Evolutionary conservation across 2,329 filamentous ascomycete genomes (phyloP).

Genomic region (Fusarium mangiferae): DNA sequence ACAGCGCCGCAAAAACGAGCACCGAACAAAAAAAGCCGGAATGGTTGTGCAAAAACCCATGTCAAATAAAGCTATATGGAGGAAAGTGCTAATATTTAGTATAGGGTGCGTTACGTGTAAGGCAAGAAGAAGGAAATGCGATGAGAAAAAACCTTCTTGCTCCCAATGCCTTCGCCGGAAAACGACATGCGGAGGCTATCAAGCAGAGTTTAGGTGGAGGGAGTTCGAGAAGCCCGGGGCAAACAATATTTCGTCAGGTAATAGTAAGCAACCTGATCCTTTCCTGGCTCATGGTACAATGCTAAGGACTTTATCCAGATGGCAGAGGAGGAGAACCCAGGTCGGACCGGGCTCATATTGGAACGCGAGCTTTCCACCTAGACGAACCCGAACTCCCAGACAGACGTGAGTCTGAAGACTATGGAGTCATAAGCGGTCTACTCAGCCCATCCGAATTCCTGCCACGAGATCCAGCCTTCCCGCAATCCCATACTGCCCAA

Average conservation of each 20-base stretch:
- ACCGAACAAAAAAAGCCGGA: background rate
- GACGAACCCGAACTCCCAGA: background rate
- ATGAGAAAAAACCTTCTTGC: background rate
- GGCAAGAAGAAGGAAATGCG: background rate
- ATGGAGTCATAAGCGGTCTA: background rate
- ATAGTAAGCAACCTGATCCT: background rate
- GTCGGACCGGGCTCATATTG: rapidly evolving
- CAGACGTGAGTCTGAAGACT: background rate
- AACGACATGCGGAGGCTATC: background rate
- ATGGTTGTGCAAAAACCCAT: background rate
- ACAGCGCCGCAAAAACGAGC: background rate
- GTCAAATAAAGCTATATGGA: rapidly evolving
- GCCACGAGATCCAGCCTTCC: background rate
- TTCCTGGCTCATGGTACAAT: background rate
- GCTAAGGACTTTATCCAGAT: background rate
- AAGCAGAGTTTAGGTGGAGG: background rate
- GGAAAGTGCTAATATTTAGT: background rate
- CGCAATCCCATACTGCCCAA: background rate
- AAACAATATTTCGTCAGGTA: background rate
- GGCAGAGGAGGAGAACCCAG: background rate
- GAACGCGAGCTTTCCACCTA: background rate
- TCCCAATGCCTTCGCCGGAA: background rate
- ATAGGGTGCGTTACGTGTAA: background rate
- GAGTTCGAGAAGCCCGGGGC: background rate
- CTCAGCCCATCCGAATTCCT: background rate